Conservation (phyloP, 2,329 filamentous ascomycete species). For the Colletotrichum falcatum region DNA sequence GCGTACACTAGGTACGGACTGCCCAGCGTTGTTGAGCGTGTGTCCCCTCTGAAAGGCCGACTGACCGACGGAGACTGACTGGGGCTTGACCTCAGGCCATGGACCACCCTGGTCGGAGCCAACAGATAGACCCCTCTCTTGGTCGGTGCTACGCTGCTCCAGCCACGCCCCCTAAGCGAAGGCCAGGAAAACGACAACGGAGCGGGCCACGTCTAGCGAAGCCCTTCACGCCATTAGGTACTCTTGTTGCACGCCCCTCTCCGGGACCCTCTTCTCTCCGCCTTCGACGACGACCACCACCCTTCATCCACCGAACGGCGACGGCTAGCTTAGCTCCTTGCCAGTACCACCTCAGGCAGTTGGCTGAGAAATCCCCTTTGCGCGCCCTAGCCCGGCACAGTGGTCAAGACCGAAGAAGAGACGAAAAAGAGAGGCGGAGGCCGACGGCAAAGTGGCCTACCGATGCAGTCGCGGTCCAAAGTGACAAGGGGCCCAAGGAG, state of each 20-base stretch:
- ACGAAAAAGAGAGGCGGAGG: slow-evolving; percentile 33
- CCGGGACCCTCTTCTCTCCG: slow-evolving; percentile 16
- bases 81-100: slow-evolving; percentile 39
- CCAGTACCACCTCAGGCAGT: slow-evolving; percentile 36
- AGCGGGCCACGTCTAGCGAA: slow-evolving; percentile 23
- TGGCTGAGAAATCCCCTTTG: slow-evolving; percentile 23
- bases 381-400: slow-evolving; percentile 31
- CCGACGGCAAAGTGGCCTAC: slow-evolving; percentile 32
- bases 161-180: slow-evolving; percentile 44
- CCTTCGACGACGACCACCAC: slow-evolving; percentile 9
- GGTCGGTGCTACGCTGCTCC: slow-evolving; percentile 50
- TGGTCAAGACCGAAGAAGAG: slow-evolving; percentile 41
- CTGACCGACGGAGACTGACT: slow-evolving; percentile 39
- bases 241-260: slow-evolving; percentile 32
- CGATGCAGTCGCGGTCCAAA: slow-evolving; percentile 21
- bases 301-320: slow-evolving; percentile 40
- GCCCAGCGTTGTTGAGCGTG: slow-evolving; percentile 21
- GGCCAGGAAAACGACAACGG: slow-evolving; percentile 29
- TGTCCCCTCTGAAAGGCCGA: slow-evolving; percentile 33
- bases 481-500: background rate
- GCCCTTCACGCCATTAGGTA: slow-evolving; percentile 16
- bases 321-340: slow-evolving; percentile 33
- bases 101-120: slow-evolving; percentile 27
- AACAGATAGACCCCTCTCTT: slow-evolving; percentile 38
- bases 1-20: background rate